Evolutionary conservation across 2,329 filamentous ascomycete genomes (phyloP), one percentile per base, ranked within the genome.

Genomic region (Geosmithia flava): DNA sequence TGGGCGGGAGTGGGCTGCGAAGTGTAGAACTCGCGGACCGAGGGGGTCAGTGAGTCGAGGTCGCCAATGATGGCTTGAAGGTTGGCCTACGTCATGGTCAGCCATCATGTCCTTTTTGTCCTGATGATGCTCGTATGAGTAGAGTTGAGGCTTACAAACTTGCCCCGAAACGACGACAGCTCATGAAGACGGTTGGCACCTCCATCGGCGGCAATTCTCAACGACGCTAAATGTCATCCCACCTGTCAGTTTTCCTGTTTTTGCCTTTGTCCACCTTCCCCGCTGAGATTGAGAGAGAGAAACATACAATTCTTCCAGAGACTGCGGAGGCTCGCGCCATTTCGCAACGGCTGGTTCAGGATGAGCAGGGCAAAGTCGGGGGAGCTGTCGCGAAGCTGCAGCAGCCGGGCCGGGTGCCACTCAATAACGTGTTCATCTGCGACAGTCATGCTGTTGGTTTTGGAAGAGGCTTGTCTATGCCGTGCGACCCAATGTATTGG

Each of bases 201-300:
- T 48, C 90, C 93, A 67, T 98, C 93, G 27, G 89, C 93, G 50
- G 89, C 95, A 47, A 97, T 73, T 20, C 76, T 78, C 52, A 82
- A 75, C 20, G 67, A 69, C 47, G 85, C 83, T 86, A 55, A 49
- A 13, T 20, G 23, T 27, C 23, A 27, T 27, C 4, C 19, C 16
- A 4, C 42, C 16, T 19, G 39, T 52, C 17, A 19, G 20, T 37
- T 37, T 16, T 13, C 15, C 33, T 46, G 16, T 37, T 16, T 11
- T 41, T 8, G 20, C 40, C 11, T 27, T 27, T 27, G 23, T 27
- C 23, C 8, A 27, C 8, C 8, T 4, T 27, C 23, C 23, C 23
- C 4, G 23, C 23, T 8, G 23, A 5, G n/a, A n/a, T n/a, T n/a
- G n/a, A n/a, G n/a, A n/a, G n/a, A n/a, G 23, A 27, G 23, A 27